Base-by-base conservation (phyloP, 805 yeast species). In the Helenozyma rhizophorensis region DNA sequence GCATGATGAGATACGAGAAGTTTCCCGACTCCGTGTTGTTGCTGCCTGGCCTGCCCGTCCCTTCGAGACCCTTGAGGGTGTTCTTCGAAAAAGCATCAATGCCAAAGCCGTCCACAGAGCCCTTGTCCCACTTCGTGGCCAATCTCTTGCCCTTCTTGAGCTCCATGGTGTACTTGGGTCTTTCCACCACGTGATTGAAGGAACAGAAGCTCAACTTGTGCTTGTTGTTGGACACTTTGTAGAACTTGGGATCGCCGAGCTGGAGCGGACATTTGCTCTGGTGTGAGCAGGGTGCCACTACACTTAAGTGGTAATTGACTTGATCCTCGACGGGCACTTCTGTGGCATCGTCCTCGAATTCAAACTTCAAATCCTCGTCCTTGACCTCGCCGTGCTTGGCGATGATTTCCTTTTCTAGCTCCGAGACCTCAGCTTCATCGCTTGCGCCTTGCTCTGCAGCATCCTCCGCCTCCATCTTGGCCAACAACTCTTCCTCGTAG, bases 221-320 rank as follows among this genome's bases (percentile, higher is more conserved):
- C 41, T 71, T 72, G 26, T 85, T 86, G 15, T 72, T 56, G 23
- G 74, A 68, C 27, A 67, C 70, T 24, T 66, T 65, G 51, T 80
- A 84, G 48, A 71, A 76, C 22, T 74, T 74, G 2, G 94, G 85
- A 30, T 82, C 82, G 10, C 82, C 80, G 21, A 78, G 68, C 56
- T 89, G 97, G 34, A 90, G 61, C 0, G 97, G 97, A 50, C 97
- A 89, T 43, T 67, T 72, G 9, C 80, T 75, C 48, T 87, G 96
- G 54, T 93, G 97, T 1, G 90, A 60, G 52, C 97, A 93, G 3
- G 98, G 98, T 0, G 96, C 96, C 13, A 90, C 52, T 7, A 90
- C 69, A 25, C 73, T 72, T 31, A 88, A 50, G 43, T 81, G 80
- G 50, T 72, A 69, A 51, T 72, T 58, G 27, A 60, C 60, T 22